phyloP scores from a whole-genome alignment of 176 grass and related monocot species.

The Chrysopogon serrulatus region DNA sequence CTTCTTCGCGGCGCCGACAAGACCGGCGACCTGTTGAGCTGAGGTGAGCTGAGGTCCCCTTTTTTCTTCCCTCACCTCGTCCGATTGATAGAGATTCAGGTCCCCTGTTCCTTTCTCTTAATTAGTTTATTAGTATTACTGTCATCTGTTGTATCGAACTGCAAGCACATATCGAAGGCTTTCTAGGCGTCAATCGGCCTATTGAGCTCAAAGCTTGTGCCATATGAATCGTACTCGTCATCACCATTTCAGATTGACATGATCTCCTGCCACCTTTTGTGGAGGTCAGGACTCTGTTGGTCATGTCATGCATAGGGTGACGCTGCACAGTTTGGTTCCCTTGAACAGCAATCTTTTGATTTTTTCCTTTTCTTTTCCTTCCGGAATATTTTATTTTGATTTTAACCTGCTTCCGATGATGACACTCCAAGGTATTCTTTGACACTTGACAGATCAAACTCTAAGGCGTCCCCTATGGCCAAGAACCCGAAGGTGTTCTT shows the following conservation, averaged over 20 bases:
- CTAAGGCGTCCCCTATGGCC: slow-evolving; percentile 15
- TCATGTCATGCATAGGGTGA: background rate
- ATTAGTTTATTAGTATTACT: background rate
- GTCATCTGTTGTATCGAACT: background rate
- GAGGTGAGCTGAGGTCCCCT: background rate
- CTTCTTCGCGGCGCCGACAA: background rate
- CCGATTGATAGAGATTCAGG: background rate
- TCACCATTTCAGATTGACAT: background rate
- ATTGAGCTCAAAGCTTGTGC: slow-evolving; percentile 88
- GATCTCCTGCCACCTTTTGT: slow-evolving; percentile 8
- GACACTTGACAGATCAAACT: slow-evolving; percentile 8
- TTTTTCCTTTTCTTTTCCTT: too few species aligned
- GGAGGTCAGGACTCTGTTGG: background rate
- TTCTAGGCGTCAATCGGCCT: slow-evolving; percentile 43
- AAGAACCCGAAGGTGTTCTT: slow-evolving; percentile 85
- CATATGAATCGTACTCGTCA: slow-evolving; percentile 21
- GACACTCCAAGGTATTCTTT: background rate
- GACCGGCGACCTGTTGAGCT: background rate
- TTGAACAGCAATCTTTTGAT: background rate
- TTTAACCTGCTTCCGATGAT: background rate
- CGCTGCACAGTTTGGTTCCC: background rate
- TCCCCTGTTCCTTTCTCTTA: background rate
- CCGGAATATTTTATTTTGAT: background rate
- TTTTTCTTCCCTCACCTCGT: background rate
- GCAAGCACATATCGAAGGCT: slow-evolving; percentile 86